Evolutionary conservation across 2,329 filamentous ascomycete genomes (phyloP).

Genomic region (Paecilomyces fulvus): DNA sequence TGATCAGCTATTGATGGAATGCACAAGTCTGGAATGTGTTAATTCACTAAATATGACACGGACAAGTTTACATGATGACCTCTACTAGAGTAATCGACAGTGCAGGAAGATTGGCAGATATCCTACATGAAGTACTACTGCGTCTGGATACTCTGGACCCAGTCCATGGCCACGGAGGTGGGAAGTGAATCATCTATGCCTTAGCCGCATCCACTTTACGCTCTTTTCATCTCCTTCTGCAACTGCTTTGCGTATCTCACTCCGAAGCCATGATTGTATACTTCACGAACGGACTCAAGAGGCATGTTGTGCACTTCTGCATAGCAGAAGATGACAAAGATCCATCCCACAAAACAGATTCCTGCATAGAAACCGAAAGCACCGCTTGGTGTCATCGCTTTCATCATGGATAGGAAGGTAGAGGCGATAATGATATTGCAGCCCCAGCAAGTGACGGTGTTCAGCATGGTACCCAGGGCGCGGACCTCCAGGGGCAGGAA

Average conservation of each 20-base stretch:
- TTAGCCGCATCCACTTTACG: background rate
- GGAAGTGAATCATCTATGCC: background rate
- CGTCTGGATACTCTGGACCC: background rate
- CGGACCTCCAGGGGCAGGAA: conserved; percentile 42
- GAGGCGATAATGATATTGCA: conserved; percentile 42
- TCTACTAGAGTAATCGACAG: too few species aligned
- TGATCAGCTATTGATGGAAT: too few species aligned
- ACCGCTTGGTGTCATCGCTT: conserved; percentile 40
- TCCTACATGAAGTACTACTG: background rate
- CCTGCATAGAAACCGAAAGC: conserved; percentile 45
- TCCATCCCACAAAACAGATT: conserved; percentile 41
- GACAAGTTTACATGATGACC: too few species aligned
- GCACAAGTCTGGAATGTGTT: too few species aligned
- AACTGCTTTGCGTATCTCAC: conserved; percentile 34
- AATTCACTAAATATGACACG: too few species aligned
- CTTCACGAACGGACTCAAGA: conserved; percentile 45
- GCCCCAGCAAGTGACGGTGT: conserved; percentile 37
- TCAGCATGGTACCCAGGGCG: conserved; percentile 42
- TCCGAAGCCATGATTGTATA: conserved; percentile 44
- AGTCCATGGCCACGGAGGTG: background rate
- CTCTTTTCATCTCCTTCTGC: conserved; percentile 23
- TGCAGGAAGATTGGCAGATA: too few species aligned
- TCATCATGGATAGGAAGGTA: conserved; percentile 44
- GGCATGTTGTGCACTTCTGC: conserved; percentile 49
- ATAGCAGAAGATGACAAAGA: conserved; percentile 44